Percentiles rank a stretch among this genome's conserved stretches.
Conservation (phyloP, 192 early-diverging fungal genomes). For the Lobosporangium transversale region DNA sequence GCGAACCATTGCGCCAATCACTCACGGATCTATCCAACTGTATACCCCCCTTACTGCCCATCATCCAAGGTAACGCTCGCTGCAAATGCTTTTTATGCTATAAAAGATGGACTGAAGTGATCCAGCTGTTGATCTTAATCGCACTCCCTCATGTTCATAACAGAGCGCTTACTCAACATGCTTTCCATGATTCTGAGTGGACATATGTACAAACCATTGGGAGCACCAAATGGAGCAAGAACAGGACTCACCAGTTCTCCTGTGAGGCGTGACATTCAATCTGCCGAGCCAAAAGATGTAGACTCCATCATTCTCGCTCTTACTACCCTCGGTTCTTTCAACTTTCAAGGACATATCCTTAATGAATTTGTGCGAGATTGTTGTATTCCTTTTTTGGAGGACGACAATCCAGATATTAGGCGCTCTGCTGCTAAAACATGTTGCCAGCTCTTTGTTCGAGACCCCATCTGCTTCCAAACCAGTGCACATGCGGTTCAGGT, state of each 20-base stretch:
- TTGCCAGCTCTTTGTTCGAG: constrained; percentile 81
- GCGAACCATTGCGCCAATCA: constrained; percentile 81
- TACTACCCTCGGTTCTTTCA: constrained; percentile 83
- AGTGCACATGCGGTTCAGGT: constrained; percentile 81
- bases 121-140: too few relatives aligned
- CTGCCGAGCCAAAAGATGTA: constrained; percentile 70
- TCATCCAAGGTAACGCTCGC: constrained; percentile 80
- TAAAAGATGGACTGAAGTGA: too few relatives aligned
- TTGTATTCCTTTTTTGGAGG: constrained; percentile 83
- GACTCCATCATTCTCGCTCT: constrained; percentile 85
- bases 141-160: neutral
- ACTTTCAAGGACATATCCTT: constrained; percentile 83
- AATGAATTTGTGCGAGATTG: constrained; percentile 92
- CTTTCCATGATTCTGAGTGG: constrained; percentile 86
- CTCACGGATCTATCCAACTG: constrained; percentile 80
- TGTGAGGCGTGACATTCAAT: constrained; percentile 34
- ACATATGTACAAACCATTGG: constrained; percentile 80
- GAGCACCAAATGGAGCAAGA: constrained; percentile 63
- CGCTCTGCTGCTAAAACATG: constrained; percentile 88
- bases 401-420: constrained; percentile 79
- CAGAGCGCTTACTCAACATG: constrained; percentile 87
- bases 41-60: constrained; percentile 83
- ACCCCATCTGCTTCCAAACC: constrained; percentile 85
- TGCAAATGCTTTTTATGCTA: too few relatives aligned
- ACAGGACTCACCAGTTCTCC: constrained; percentile 26